A percentile compares a stretch with the other conserved stretches of the same genome.
These are phyloP conservation scores for Colletotrichum sp. DNA, from an alignment of 2,329 filamentous ascomycete genomes.

Conservation along the genomic window DNA sequence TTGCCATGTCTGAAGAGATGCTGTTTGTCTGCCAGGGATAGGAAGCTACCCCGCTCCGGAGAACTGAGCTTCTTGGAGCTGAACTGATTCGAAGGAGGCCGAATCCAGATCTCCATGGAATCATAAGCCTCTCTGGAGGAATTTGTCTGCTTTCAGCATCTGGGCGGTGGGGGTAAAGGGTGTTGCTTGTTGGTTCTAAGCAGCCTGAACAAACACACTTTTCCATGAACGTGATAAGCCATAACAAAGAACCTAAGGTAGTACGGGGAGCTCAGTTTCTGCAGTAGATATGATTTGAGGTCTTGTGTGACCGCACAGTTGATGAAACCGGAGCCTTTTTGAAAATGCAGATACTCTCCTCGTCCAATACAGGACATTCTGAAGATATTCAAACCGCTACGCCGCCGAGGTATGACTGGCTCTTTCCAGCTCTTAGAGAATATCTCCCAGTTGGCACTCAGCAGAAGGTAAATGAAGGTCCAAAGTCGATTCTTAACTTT, in stretches of 20 bases:
- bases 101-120: not conserved
- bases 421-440: not conserved
- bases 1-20: not conserved
- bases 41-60: not conserved
- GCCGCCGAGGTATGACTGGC: not conserved
- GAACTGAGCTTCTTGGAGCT: not conserved
- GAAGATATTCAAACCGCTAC: not conserved
- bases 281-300: not conserved
- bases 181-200: not conserved
- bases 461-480: not conserved
- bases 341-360: not conserved
- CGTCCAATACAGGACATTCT: not conserved
- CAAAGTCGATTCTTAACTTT: not conserved
- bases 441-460: not conserved
- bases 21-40: not conserved
- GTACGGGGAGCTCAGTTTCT: not conserved
- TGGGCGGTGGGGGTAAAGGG: rapidly evolving
- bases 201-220: not conserved
- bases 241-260: not conserved
- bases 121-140: not conserved
- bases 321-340: not conserved
- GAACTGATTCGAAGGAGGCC: not conserved
- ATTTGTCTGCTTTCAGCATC: not conserved
- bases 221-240: not conserved
- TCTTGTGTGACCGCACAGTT: not conserved